These are phyloP conservation scores for Medakamo hakoo DNA, from an alignment of 139 green algal genomes.

Conservation along the genomic window DNA sequence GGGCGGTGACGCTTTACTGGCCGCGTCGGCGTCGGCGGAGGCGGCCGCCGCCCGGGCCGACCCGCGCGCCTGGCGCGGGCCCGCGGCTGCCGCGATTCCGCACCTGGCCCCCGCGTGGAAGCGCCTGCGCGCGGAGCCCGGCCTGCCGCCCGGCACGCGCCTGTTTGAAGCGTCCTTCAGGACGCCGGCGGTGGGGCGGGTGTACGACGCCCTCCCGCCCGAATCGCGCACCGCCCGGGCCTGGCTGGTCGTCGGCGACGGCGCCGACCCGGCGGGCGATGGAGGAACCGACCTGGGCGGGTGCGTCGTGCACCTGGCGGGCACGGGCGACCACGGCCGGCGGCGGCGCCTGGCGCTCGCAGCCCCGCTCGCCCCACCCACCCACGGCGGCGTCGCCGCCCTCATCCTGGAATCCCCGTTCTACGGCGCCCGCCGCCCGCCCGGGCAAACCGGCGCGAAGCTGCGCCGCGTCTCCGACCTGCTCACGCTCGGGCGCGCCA, in stretches of 20 bases:
- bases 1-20: constrained; percentile 13
- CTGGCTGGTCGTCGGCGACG: constrained; percentile 12
- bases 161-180: constrained; percentile 39
- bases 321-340: constrained; percentile 66
- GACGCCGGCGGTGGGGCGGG: constrained; percentile 31
- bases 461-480: constrained; percentile 65
- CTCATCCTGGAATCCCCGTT: constrained; percentile 63
- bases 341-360: constrained; percentile 36
- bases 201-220: constrained; percentile 46
- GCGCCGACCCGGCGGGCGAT: too few relatives aligned
- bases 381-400: constrained; percentile 38
- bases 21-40: neutral
- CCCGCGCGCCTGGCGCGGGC: neutral
- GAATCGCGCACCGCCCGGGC: constrained; percentile 32
- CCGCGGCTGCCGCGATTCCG: neutral
- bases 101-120: constrained; percentile 11
- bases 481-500: constrained; percentile 58
- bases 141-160: constrained; percentile 22
- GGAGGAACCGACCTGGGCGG: constrained; percentile 1
- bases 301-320: constrained; percentile 61
- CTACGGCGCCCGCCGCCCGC: constrained; percentile 54
- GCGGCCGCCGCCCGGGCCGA: too few relatives aligned
- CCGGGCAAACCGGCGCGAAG: constrained; percentile 47
- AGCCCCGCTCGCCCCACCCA: neutral
- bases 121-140: constrained; percentile 15